Base-by-base conservation (phyloP, 2,329 filamentous ascomycete species). In the Coniochaeta sp. region DNA sequence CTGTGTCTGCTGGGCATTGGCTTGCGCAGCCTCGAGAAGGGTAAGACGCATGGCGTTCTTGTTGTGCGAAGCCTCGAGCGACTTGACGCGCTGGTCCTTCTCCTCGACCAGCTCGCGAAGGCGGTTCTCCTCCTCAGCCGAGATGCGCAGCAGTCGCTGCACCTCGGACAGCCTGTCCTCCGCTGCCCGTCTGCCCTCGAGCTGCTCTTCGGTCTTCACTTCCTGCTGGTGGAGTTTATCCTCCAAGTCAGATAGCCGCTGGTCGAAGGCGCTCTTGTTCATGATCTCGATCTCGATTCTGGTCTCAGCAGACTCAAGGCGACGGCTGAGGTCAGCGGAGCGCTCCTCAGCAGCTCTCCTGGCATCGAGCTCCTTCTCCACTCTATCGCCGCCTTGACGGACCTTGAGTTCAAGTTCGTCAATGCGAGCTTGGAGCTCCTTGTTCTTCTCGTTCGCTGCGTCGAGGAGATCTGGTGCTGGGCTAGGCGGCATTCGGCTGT, bases 111-210 rank as follows among this genome's bases (percentile, higher is more conserved):
- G 77, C 53, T 85, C 78, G 24, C 83, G 77, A 5, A 91, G 77
- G 51, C 85, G 79, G 56, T 78, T 78, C 57, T 87, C 85, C 62
- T 91, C 86, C 62, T 89, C 85, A n/a, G 86, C 81, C 5, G 86
- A 80, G 56, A 83, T 78, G 53, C 82, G 79, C 24, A 90, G 75
- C 22, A 86, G 76, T 51, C 83, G 77, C 66, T 91, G 85, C n/a
- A 84, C 76, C 62, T 91, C 86, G 5, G 84, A 79, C 13, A 89
- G 72, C 54, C 81, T 81, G 61, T 91, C 87, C 64, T 91, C 87
- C 1, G 85, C 84, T 30, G 81, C 76, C 51, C 86, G 79, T 53
- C 87, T 81, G 47, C 71, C 69, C 42, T 77, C 72, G 53, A 85
- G 70, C 60, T 91, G 86, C 50, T 81, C 70, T 56, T 90, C 85